These are phyloP conservation scores for Camelina hispida DNA, from an alignment of 345 rosid genomes.

Conservation along the genomic window DNA sequence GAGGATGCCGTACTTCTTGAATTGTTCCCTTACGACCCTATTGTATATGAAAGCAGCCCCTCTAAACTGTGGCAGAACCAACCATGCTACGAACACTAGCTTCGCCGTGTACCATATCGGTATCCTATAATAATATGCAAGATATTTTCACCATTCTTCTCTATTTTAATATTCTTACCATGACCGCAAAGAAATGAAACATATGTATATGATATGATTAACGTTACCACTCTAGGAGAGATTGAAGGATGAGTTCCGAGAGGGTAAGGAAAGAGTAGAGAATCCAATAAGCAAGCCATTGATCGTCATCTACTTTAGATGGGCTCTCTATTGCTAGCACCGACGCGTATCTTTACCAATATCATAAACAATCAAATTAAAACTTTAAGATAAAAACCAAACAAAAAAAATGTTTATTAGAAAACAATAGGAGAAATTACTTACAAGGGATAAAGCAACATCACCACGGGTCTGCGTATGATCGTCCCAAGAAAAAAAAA, in stretches of 20 bases:
- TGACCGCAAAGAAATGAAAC: not conserved
- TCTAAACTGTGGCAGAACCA: slow-evolving; percentile 70
- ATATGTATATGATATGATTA: not conserved
- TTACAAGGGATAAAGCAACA: slow-evolving; percentile 85
- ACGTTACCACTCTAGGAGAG: slow-evolving; percentile 67
- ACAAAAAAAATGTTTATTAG: not conserved
- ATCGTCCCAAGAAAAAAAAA: not conserved
- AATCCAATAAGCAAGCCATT: slow-evolving; percentile 98
- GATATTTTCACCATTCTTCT: not conserved
- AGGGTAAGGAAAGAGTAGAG: slow-evolving; percentile 79
- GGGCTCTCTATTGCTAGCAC: slow-evolving; percentile 78
- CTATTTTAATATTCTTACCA: not conserved
- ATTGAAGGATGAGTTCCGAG: slow-evolving; percentile 69
- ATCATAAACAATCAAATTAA: not conserved
- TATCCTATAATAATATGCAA: slow-evolving; percentile 52
- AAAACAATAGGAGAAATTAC: slow-evolving; percentile 31
- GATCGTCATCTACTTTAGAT: slow-evolving; percentile 71
- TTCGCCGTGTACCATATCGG: slow-evolving; percentile 84
- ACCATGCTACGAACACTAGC: slow-evolving; percentile 67
- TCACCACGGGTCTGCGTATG: slow-evolving; percentile 64
- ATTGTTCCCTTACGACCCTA: slow-evolving; percentile 57
- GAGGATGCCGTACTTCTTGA: slow-evolving; percentile 50
- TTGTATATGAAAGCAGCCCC: slow-evolving; percentile 85
- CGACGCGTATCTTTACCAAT: slow-evolving; percentile 64
- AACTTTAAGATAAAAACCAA: not conserved